These are phyloP conservation scores for Aspergillus steynii DNA, from an alignment of 495 filamentous ascomycete genomes.

Conservation along the genomic window DNA sequence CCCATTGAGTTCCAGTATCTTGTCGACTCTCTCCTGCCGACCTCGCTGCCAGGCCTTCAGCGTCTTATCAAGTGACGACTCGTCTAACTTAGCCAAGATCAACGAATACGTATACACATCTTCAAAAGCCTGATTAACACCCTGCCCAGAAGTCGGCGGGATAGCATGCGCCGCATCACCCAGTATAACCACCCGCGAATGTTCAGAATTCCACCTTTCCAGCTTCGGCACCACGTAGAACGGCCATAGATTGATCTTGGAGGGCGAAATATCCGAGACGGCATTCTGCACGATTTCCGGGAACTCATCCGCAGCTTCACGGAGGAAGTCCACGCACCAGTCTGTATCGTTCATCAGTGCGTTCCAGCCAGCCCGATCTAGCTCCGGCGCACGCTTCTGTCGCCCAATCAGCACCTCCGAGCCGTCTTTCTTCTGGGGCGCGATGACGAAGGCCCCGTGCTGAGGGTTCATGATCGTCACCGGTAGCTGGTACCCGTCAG, in stretches of 20 bases:
- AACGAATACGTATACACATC: conserved; percentile 34
- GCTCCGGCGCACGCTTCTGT: conserved; percentile 32
- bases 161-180: conserved; percentile 53
- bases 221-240: conserved; percentile 44
- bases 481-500: conserved; percentile 37
- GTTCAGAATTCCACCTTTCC: conserved; percentile 34
- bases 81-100: conserved; percentile 15
- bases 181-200: conserved; percentile 37
- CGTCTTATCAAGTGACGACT: conserved; percentile 8
- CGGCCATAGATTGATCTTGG: conserved; percentile 41
- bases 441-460: conserved; percentile 48
- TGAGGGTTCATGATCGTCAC: conserved; percentile 39
- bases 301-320: conserved; percentile 27
- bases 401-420: conserved; percentile 45
- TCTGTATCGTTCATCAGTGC: conserved; percentile 32
- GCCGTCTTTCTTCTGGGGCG: conserved; percentile 46
- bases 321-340: conserved; percentile 35
- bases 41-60: conserved; percentile 32
- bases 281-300: conserved; percentile 36
- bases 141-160: conserved; percentile 46
- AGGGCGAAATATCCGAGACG: conserved; percentile 27
- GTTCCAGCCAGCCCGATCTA: conserved; percentile 39
- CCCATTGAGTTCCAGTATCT: conserved; percentile 29
- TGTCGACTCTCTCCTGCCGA: conserved; percentile 33
- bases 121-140: conserved; percentile 44